Evolutionary conservation across 1,139 yeast species (phyloP), one percentile per base, ranked within the genome.

Genomic region (Debaryomyces psychrophilus): DNA sequence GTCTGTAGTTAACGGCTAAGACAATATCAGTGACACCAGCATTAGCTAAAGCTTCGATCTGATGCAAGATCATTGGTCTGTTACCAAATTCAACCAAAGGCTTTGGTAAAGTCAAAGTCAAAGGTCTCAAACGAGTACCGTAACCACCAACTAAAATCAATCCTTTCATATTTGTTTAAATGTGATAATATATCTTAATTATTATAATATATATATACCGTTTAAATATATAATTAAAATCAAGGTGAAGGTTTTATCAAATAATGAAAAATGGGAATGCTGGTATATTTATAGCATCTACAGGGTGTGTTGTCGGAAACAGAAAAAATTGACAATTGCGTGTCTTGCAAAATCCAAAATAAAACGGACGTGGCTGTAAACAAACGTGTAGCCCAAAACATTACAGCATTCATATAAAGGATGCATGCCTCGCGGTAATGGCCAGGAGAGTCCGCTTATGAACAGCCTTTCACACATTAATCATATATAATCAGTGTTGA

Each of bases 21-120:
- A 95, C 99, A 62, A 95, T 92, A 72, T 95, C 99, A 52, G 97
- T 95, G 68, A 93, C 97, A 68, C 99, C 99, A 60, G 99, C 99
- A 55, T 86, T 85, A 53, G 99, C 97, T 58, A 95, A 81, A 45
- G 98, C 97, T 77, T 93, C 98, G 66, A 95, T 90, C 78, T 95
- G 99, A 72, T 95, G 99, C 64, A 90, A 79, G 62, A 87, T 87
- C 95, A 87, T 87, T 64, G 99, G 98, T 78, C 95, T 88, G 87
- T 93, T 93, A 69, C 90, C 99, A 64, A 93, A 93, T 76, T 95
- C 99, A 55, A 95, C 99, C 72, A 95, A 81, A 45, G 99, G 99
- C 78, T 95, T 95, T 71, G 99, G 99, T 57, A 88, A 82, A 49
- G 99, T 92, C 64, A 95, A 81, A 52, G 99, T 95, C 64, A 93